Conservation (phyloP, 2,329 filamentous ascomycete species). For the Cladosporium sphaerospermum region DNA sequence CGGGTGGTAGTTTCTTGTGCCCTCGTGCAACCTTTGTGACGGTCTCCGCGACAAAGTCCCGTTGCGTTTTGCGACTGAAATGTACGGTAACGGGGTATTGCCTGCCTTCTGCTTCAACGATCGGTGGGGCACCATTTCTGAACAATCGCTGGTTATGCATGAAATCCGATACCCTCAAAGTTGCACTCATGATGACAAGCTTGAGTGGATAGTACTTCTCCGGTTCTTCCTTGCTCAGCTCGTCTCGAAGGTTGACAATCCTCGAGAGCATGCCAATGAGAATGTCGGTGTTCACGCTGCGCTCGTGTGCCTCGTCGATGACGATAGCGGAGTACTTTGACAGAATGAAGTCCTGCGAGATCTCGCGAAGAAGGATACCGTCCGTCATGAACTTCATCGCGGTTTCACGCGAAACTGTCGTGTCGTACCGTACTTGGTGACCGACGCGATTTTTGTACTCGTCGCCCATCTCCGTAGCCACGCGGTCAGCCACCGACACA, state of each 20-base stretch:
- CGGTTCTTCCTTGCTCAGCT: slow-evolving; percentile 66
- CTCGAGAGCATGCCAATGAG: slow-evolving; percentile 95
- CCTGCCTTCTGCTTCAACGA: slow-evolving; percentile 83
- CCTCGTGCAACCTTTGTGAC: slow-evolving; percentile 82
- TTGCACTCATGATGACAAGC: slow-evolving; percentile 97
- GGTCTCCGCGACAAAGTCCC: slow-evolving; percentile 86
- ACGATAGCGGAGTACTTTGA: slow-evolving; percentile 88
- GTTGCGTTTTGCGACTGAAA: slow-evolving; percentile 73
- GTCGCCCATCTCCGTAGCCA: slow-evolving; percentile 71
- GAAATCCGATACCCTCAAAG: slow-evolving; percentile 82
- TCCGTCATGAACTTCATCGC: slow-evolving; percentile 99
- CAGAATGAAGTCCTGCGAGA: slow-evolving; percentile 80
- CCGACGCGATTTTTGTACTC: slow-evolving; percentile 70
- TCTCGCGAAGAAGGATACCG: slow-evolving; percentile 86
- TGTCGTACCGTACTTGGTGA: slow-evolving; percentile 91
- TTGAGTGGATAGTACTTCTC: slow-evolving; percentile 69
- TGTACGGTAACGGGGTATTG: slow-evolving; percentile 88
- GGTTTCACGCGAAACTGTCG: slow-evolving; percentile 70
- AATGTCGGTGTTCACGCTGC: slow-evolving; percentile 96
- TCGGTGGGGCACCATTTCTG: slow-evolving; percentile 60
- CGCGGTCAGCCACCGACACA: slow-evolving; percentile 92
- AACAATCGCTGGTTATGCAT: slow-evolving; percentile 80
- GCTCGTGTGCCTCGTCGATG: slow-evolving; percentile 94
- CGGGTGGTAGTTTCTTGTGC: slow-evolving; percentile 82
- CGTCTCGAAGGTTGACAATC: slow-evolving; percentile 75